Evolutionary conservation across 1,139 yeast genomes (phyloP).

Genomic region (Protomyces pachydermus): DNA sequence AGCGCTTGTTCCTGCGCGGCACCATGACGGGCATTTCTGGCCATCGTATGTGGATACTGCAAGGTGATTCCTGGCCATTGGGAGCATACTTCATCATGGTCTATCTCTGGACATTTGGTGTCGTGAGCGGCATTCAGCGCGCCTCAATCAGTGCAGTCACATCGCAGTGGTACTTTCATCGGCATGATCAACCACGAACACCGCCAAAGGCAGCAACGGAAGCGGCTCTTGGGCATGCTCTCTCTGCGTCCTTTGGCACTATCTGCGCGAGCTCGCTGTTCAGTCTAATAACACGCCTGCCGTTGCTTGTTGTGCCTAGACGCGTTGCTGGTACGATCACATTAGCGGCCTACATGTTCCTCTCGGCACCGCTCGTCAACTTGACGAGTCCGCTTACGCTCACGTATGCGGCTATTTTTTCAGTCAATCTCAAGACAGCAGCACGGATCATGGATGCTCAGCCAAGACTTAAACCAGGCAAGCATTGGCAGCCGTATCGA

Average conservation of each 20-base stretch:
- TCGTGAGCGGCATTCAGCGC: constrained; percentile 42
- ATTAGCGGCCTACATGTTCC: constrained; percentile 35
- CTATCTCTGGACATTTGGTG: constrained; percentile 46
- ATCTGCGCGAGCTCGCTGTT: constrained; percentile 41
- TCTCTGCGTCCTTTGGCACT: constrained; percentile 41
- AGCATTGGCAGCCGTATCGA: constrained; percentile 37
- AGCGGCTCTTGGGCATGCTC: constrained; percentile 36
- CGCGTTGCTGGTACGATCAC: constrained; percentile 36
- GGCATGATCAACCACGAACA: constrained; percentile 36
- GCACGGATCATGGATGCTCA: constrained; percentile 36
- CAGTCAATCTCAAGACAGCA: constrained; percentile 37
- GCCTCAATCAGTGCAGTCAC: constrained; percentile 4
- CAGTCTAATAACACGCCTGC: constrained; percentile 39
- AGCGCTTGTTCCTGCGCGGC: constrained; percentile 42
- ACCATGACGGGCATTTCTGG: constrained; percentile 35
- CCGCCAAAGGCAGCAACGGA: constrained; percentile 34
- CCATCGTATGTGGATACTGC: constrained; percentile 36
- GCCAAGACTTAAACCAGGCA: constrained; percentile 28
- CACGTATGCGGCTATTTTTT: constrained; percentile 41
- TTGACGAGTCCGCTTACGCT: constrained; percentile 42
- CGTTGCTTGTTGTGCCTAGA: constrained; percentile 40
- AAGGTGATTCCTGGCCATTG: constrained; percentile 38
- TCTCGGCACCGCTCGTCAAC: constrained; percentile 37
- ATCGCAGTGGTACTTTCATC: constrained; percentile 42
- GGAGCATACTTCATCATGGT: constrained; percentile 41